Evolutionary conservation across 2,329 filamentous ascomycete species (phyloP).

Genomic region (Triangularia setosa): DNA sequence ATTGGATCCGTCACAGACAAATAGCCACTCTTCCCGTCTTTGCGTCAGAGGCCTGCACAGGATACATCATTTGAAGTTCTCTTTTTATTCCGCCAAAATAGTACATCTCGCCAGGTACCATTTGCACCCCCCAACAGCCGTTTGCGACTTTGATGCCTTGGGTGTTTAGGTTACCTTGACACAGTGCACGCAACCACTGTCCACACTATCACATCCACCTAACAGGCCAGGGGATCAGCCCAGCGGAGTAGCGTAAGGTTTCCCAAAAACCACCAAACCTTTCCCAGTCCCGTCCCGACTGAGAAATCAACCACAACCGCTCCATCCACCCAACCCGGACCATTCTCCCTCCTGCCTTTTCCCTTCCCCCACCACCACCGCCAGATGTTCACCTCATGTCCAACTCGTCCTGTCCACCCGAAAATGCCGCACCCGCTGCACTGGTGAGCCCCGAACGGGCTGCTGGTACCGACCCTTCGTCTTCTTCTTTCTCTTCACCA

Average conservation of each 20-base stretch:
- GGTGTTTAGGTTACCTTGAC: too few relatives aligned
- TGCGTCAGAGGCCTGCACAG: slow-evolving; percentile 4
- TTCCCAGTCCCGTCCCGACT: not conserved
- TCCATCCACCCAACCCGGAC: not conserved
- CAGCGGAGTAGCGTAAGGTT: not conserved
- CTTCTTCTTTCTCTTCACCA: slow-evolving; percentile 4
- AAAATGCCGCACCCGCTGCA: slow-evolving; percentile 53
- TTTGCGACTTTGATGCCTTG: not conserved
- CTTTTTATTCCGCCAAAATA: not conserved
- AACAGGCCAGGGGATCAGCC: not conserved
- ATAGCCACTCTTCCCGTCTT: slow-evolving; percentile 9
- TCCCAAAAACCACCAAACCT: slow-evolving; percentile 5
- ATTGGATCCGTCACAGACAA: slow-evolving; percentile 4
- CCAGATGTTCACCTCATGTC: slow-evolving; percentile 59
- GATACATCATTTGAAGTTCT: slow-evolving; percentile 4
- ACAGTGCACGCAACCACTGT: not conserved
- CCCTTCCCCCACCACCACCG: slow-evolving; percentile 24
- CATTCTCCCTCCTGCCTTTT: slow-evolving; percentile 4
- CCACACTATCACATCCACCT: not conserved
- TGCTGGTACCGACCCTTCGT: slow-evolving; percentile 11
- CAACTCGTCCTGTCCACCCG: slow-evolving; percentile 45
- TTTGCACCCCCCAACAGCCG: not conserved
- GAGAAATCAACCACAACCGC: not conserved
- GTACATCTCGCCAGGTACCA: not conserved
- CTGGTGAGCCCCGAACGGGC: slow-evolving; percentile 37